A percentile compares a stretch with the other conserved stretches of the same genome.
Evolutionary conservation across 2,329 filamentous ascomycete species (phyloP).

Genomic region (Fusarium secorum): DNA sequence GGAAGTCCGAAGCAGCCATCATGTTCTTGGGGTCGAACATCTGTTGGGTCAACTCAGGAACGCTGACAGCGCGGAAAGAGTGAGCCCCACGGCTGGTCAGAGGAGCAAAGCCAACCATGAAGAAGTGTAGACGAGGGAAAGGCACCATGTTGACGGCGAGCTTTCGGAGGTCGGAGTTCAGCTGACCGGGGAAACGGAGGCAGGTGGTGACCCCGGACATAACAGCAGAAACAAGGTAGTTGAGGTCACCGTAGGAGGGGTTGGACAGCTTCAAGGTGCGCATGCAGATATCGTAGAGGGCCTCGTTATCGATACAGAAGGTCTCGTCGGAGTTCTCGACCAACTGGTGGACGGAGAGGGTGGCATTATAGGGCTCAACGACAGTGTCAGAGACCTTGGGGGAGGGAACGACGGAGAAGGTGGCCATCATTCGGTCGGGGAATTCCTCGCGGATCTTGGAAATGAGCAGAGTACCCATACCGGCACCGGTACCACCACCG

Average conservation of each 20-base stretch:
- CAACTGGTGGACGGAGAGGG: constrained; percentile 97
- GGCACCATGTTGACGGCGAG: constrained; percentile 99
- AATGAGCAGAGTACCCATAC: constrained; percentile 99
- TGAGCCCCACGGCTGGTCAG: constrained; percentile 85
- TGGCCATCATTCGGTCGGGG: constrained; percentile 99
- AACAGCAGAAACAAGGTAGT: constrained; percentile 99
- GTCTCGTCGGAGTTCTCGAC: constrained; percentile 99
- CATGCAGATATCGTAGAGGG: constrained; percentile 99
- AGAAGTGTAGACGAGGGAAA: constrained; percentile 99
- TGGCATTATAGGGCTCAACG: constrained; percentile 99
- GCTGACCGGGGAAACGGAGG: constrained; percentile 98
- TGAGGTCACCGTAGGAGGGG: constrained; percentile 98
- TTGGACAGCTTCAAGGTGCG: constrained; percentile 98
- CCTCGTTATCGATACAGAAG: constrained; percentile 99
- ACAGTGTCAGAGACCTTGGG: constrained; percentile 99
- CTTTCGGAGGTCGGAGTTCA: constrained; percentile 99
- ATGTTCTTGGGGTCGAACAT: constrained; percentile 99
- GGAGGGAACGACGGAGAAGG: constrained; percentile 97
- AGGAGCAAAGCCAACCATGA: constrained; percentile 99
- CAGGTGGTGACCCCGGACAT: constrained; percentile 99
- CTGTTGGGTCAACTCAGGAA: constrained; percentile 98
- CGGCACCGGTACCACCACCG: constrained; percentile 99
- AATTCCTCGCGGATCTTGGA: constrained; percentile 99
- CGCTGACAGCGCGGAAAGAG: constrained; percentile 97
- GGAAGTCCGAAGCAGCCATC: constrained; percentile 99